Evolutionary conservation across 1,139 yeast species (phyloP).

Genomic region (Saccharomyces hybrid): DNA sequence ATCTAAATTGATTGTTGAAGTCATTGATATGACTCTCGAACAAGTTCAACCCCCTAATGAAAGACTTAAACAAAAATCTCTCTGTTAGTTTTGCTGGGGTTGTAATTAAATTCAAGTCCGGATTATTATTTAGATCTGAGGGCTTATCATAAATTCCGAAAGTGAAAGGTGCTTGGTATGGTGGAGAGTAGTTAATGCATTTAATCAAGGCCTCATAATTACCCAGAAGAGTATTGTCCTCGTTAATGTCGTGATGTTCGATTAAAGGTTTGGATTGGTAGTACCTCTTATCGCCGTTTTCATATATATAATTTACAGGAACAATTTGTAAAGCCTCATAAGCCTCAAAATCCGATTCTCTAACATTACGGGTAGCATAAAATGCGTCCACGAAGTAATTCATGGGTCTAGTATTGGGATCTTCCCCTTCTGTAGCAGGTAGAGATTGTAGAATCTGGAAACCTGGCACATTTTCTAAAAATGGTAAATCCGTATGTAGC

Average conservation of each 20-base stretch:
- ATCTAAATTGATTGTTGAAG: conserved; percentile 47
- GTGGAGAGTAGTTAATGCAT: conserved; percentile 72
- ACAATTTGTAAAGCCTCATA: conserved; percentile 54
- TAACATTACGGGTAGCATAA: conserved; percentile 53
- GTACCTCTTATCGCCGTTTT: conserved; percentile 57
- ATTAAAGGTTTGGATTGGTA: conserved; percentile 59
- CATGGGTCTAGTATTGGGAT: conserved; percentile 26
- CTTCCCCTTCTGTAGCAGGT: conserved; percentile 62
- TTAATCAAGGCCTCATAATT: conserved; percentile 38
- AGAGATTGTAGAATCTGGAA: conserved; percentile 64
- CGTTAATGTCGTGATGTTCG: conserved; percentile 44
- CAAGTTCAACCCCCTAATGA: conserved; percentile 48
- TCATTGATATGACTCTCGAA: conserved; percentile 57
- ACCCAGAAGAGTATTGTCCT: conserved; percentile 25
- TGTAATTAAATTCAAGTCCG: conserved; percentile 15
- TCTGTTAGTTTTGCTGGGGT: conserved; percentile 33
- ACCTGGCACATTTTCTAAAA: conserved; percentile 82
- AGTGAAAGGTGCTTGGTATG: conserved; percentile 78
- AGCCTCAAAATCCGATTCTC: conserved; percentile 52
- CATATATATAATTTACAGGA: conserved; percentile 67
- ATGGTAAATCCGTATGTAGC: conserved; percentile 72
- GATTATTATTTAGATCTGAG: conserved; percentile 16
- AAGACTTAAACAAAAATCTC: conserved; percentile 41
- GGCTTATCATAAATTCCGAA: conserved; percentile 38
- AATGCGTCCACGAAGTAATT: conserved; percentile 70